These are phyloP conservation scores for Mallotus japonicus DNA, from an alignment of 441 rosid genomes.

Conservation along the genomic window DNA sequence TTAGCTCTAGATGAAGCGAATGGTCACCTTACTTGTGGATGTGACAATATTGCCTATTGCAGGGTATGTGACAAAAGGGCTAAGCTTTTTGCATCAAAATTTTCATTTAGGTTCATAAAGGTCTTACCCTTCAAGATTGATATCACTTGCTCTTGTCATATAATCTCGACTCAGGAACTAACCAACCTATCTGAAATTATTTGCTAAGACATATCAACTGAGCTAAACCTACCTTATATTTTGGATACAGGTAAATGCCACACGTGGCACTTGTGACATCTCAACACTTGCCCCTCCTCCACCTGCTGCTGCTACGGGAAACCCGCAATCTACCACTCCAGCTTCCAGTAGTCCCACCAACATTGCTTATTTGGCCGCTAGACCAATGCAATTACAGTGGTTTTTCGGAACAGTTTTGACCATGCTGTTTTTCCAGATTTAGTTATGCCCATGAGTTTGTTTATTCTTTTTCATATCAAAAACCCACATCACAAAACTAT, in stretches of 20 bases:
- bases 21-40: slow-evolving; percentile 86
- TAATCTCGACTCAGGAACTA: too few species aligned
- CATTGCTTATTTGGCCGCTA: slow-evolving; percentile 24
- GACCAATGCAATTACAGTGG: slow-evolving; percentile 31
- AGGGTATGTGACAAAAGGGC: slow-evolving; percentile 40
- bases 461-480: background rate
- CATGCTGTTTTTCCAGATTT: slow-evolving; percentile 32
- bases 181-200: too few species aligned
- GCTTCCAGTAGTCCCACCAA: slow-evolving; percentile 21
- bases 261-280: slow-evolving; percentile 70
- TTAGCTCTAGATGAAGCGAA: slow-evolving; percentile 77
- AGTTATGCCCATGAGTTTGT: slow-evolving; percentile 20
- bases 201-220: too few species aligned
- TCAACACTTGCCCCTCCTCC: slow-evolving; percentile 73
- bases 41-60: slow-evolving; percentile 66
- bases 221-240: too few species aligned
- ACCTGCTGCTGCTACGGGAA: slow-evolving; percentile 39
- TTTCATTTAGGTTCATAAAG: background rate
- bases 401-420: slow-evolving; percentile 35
- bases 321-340: slow-evolving; percentile 15
- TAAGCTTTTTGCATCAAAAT: background rate
- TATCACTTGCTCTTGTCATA: too few species aligned
- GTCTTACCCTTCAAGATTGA: background rate
- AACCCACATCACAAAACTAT: slow-evolving; percentile 4
- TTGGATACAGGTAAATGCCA: slow-evolving; percentile 54